Percentiles rank a stretch among this genome's conserved stretches.
Conservation (phyloP, 495 filamentous ascomycete species). For the Penicillium paxilli region DNA sequence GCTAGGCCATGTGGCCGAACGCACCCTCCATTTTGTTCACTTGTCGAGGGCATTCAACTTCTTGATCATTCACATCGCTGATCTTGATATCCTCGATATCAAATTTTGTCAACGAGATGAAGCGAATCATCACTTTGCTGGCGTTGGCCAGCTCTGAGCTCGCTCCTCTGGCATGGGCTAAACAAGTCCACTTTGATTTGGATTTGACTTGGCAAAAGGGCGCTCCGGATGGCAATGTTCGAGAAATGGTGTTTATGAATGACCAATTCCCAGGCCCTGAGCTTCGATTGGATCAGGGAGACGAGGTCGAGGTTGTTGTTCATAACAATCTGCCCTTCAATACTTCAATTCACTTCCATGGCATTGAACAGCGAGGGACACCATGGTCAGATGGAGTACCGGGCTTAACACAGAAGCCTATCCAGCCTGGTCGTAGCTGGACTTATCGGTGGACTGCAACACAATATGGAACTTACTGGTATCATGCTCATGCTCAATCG, state of each 20-base stretch:
- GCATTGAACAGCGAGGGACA: slow-evolving; percentile 34
- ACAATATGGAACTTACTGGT: slow-evolving; percentile 35
- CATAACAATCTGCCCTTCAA: slow-evolving; percentile 53
- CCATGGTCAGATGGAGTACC: slow-evolving; percentile 54
- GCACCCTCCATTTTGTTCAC: not conserved
- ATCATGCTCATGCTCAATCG: slow-evolving; percentile 49
- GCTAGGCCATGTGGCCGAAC: not conserved
- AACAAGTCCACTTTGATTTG: slow-evolving; percentile 28
- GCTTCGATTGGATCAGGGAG: slow-evolving; percentile 55
- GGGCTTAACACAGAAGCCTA: slow-evolving; percentile 44
- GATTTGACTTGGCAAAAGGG: slow-evolving; percentile 41
- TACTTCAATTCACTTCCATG: slow-evolving; percentile 48
- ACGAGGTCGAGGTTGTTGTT: slow-evolving; percentile 55
- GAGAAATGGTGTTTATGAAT: slow-evolving; percentile 57
- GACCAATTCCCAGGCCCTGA: slow-evolving; percentile 56
- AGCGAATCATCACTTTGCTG: slow-evolving; percentile 6
- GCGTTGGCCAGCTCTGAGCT: slow-evolving; percentile 11
- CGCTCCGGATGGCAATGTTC: slow-evolving; percentile 37
- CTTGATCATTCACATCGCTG: not conserved
- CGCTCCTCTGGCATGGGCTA: slow-evolving; percentile 14
- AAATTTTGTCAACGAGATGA: slow-evolving; percentile 2
- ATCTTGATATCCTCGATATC: not conserved
- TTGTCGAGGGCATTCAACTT: not conserved
- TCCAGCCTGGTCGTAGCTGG: slow-evolving; percentile 46
- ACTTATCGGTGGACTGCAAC: slow-evolving; percentile 42